Conservation (phyloP, 2,329 filamentous ascomycete species). For the Trichoderma koningiopsis region DNA sequence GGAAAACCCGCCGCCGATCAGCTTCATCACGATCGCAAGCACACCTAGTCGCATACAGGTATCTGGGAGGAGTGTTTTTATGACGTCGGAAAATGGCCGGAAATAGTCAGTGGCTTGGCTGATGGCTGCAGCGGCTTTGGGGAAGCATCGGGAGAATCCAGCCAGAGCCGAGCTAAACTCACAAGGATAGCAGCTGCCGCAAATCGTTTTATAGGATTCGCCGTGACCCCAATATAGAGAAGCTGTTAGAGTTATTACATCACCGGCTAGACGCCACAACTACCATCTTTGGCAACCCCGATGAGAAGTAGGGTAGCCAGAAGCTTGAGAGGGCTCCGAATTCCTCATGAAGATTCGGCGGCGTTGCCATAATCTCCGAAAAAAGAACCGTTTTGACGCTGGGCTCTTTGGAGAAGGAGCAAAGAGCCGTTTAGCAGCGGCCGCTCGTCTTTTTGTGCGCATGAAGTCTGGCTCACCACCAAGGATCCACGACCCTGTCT, state of each 20-base stretch:
- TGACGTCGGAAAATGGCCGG: conserved; percentile 16
- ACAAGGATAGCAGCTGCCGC: background rate
- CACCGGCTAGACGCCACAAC: conserved; percentile 13
- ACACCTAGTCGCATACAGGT: background rate
- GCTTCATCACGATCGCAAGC: background rate
- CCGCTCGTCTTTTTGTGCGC: background rate
- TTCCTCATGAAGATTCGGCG: background rate
- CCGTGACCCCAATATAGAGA: background rate
- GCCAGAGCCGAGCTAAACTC: conserved; percentile 2
- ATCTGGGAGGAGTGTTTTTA: background rate
- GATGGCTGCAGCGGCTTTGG: background rate
- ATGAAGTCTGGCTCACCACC: conserved; percentile 12
- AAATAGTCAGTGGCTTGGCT: conserved; percentile 10
- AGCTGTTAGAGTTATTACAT: conserved; percentile 17
- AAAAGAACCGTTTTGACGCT: background rate
- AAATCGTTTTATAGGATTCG: conserved; percentile 9
- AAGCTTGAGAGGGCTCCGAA: background rate
- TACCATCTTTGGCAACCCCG: conserved; percentile 4
- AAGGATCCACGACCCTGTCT: background rate
- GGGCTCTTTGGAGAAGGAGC: background rate
- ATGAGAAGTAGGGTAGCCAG: background rate
- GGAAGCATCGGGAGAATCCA: conserved; percentile 9
- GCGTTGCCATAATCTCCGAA: background rate
- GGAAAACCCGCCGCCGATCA: background rate
- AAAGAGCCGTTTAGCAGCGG: conserved; percentile 12